Percentiles rank a stretch among this genome's conserved stretches.
Conservation (phyloP, 306 rosid genomes). For the Rubus idaeus region DNA sequence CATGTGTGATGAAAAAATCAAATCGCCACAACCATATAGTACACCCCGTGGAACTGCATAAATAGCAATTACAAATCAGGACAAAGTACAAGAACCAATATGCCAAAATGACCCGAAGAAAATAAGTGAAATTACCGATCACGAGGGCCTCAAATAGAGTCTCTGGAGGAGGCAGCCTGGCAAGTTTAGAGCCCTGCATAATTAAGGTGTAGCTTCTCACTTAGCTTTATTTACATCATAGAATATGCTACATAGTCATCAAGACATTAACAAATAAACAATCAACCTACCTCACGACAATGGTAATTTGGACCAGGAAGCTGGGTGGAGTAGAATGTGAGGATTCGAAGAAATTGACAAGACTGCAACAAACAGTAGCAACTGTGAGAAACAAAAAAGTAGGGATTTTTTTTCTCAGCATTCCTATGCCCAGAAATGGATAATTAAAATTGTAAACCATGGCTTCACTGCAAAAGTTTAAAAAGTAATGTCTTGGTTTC, state of each 20-base stretch:
- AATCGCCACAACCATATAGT: constrained; percentile 93
- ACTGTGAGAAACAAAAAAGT: constrained; percentile 11
- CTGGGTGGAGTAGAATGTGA: constrained; percentile 95
- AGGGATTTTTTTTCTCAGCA: not conserved
- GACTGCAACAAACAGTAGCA: constrained; percentile 49
- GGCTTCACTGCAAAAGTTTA: not conserved
- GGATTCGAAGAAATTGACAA: constrained; percentile 79
- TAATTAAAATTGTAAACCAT: not conserved
- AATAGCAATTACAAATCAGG: constrained; percentile 28
- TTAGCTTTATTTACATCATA: not conserved
- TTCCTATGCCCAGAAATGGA: not conserved
- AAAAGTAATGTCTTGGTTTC: constrained; percentile 3
- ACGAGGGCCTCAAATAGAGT: constrained; percentile 65
- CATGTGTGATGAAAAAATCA: constrained; percentile 98
- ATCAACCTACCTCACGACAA: constrained; percentile 77
- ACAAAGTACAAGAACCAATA: not conserved
- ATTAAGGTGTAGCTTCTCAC: not conserved
- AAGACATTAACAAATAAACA: not conserved
- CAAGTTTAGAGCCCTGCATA: constrained; percentile 85
- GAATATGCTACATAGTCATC: not conserved
- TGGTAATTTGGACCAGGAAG: constrained; percentile 99
- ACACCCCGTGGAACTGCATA: constrained; percentile 86
- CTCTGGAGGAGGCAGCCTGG: constrained; percentile 78
- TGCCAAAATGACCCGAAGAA: constrained; percentile 21
- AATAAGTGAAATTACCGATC: constrained; percentile 53